phyloP scores from a whole-genome alignment of 208 protist genomes.

The Wallacemonas rigidus region DNA sequence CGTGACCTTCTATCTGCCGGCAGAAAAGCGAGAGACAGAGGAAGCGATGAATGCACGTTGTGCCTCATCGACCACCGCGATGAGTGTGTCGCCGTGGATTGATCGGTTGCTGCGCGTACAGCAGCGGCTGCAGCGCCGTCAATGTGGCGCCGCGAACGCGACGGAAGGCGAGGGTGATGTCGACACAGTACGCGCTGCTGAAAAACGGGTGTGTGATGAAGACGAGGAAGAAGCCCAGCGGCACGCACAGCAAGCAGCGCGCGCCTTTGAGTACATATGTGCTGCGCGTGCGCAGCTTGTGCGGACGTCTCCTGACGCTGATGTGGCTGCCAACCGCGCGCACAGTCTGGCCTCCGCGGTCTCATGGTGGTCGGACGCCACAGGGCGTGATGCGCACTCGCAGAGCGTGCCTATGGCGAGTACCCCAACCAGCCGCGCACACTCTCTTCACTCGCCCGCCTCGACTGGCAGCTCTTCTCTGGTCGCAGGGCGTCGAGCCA shows the following conservation, averaged over 20 bases:
- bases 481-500: constrained; percentile 7
- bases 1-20: background rate
- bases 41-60: no score
- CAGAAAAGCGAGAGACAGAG: background rate
- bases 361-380: constrained; percentile 6
- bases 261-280: background rate
- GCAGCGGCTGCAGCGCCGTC: constrained; percentile 4
- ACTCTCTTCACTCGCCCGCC: background rate
- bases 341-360: background rate
- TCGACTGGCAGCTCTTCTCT: background rate
- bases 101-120: constrained; percentile 6
- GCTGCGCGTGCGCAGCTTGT: no score
- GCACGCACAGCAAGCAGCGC: background rate
- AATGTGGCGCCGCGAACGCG: background rate
- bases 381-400: background rate
- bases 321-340: background rate
- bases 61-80: background rate
- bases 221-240: background rate
- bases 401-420: background rate
- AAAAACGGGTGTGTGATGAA: background rate
- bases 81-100: constrained; percentile 3
- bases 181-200: background rate
- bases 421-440: background rate
- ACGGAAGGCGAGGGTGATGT: background rate
- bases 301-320: constrained; percentile 5